Percentiles rank a stretch among this genome's conserved stretches.
Evolutionary conservation across 2,329 filamentous ascomycete species (phyloP).

Genomic region (Phaeosphaeriaceae sp.): DNA sequence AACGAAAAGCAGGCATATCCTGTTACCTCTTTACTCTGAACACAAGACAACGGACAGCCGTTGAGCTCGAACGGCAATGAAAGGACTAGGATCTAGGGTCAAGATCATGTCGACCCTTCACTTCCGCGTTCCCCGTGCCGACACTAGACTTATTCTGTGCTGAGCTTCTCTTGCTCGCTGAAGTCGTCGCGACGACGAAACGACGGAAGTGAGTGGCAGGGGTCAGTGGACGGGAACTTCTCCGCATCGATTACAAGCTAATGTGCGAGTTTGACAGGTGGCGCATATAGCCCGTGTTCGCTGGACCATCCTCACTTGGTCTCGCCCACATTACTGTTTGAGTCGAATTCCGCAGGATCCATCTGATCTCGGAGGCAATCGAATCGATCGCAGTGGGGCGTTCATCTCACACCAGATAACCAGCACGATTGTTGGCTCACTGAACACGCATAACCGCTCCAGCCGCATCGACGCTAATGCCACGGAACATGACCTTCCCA

Average conservation of each 20-base stretch:
- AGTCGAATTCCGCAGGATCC: not conserved
- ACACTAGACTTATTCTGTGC: constrained; percentile 5
- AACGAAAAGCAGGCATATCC: constrained; percentile 5
- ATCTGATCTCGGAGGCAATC: not conserved
- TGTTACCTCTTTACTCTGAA: constrained; percentile 2
- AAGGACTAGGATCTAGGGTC: constrained; percentile 7
- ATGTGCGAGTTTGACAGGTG: not conserved
- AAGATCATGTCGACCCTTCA: constrained; percentile 1
- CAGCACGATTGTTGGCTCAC: not conserved
- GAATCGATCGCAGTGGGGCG: not conserved
- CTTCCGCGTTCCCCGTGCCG: constrained; percentile 13
- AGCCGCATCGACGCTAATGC: not conserved
- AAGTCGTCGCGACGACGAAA: constrained; percentile 7
- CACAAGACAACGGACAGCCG: constrained; percentile 6
- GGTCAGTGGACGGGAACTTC: not conserved
- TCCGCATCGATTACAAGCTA: constrained; percentile 6
- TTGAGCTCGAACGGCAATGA: constrained; percentile 10
- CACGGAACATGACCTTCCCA: not conserved
- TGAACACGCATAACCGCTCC: not conserved
- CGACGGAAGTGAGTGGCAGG: constrained; percentile 2
- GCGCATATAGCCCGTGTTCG: not conserved
- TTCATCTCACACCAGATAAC: not conserved
- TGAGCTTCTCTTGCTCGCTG: not conserved
- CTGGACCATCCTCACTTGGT: not conserved
- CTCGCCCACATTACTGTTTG: not conserved